phyloP scores from a whole-genome alignment of 2,329 filamentous ascomycete genomes.

The Aureobasidium lini region DNA sequence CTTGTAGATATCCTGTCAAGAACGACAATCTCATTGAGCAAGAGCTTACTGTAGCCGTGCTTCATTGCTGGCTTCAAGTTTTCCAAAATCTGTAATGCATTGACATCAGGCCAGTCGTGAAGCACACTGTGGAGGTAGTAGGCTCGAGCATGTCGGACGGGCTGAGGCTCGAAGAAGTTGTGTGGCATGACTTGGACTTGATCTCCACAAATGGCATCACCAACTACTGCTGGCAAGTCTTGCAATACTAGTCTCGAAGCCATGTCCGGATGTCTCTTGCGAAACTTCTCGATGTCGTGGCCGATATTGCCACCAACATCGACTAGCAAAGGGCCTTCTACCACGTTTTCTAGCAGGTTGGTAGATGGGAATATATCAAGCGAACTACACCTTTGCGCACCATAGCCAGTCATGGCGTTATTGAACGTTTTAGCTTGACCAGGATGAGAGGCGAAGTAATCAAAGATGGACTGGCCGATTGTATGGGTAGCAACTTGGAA shows the following conservation, averaged over 20 bases:
- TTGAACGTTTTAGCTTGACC: neutral
- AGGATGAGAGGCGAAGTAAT: neutral
- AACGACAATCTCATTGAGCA: constrained; percentile 13
- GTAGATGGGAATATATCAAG: neutral
- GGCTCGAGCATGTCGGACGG: constrained; percentile 18
- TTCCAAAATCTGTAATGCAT: neutral
- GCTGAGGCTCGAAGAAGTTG: constrained; percentile 26
- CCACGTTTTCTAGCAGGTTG: neutral
- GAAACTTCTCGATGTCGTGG: constrained; percentile 4
- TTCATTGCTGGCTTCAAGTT: constrained; percentile 7
- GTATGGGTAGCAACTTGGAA: neutral
- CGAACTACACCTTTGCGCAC: neutral
- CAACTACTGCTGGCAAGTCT: constrained; percentile 17
- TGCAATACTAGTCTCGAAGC: constrained; percentile 15
- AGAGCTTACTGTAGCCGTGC: neutral
- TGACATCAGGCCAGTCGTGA: constrained; percentile 15
- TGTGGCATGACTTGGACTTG: constrained; percentile 19
- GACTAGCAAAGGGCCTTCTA: neutral
- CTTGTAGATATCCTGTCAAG: neutral
- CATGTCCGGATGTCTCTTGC: neutral
- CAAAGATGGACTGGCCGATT: neutral
- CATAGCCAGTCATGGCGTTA: neutral
- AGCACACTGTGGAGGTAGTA: constrained; percentile 12
- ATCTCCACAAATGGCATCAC: constrained; percentile 2
- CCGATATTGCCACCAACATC: constrained; percentile 11